Evolutionary conservation across 257 asterid genomes (phyloP).

Genomic region (Solanum bulbocastanum): DNA sequence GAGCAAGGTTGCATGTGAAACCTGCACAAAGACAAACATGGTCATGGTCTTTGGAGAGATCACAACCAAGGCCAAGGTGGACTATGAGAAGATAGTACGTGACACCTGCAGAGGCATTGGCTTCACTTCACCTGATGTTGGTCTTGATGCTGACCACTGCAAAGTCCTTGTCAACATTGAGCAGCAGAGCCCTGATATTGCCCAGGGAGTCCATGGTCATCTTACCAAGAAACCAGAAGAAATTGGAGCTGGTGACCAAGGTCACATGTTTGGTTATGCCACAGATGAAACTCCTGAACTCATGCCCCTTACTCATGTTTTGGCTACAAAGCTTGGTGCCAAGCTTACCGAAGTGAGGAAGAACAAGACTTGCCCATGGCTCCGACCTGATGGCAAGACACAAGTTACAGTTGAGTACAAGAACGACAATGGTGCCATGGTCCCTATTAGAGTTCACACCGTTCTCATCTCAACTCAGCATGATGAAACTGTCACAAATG

Average conservation of each 20-base stretch:
- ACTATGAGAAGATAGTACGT: conserved; percentile 62
- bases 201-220: conserved; percentile 64
- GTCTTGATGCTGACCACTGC: conserved; percentile 64
- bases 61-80: conserved; percentile 49
- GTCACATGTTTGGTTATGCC: conserved; percentile 76
- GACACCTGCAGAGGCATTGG: conserved; percentile 65
- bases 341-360: conserved; percentile 55
- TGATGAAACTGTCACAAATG: conserved; percentile 49
- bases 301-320: conserved; percentile 65
- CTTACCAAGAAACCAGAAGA: conserved; percentile 66
- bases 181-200: conserved; percentile 66
- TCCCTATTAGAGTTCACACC: conserved; percentile 57
- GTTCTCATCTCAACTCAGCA: conserved; percentile 70
- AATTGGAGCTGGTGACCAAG: conserved; percentile 73
- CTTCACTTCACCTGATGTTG: conserved; percentile 50
- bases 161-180: conserved; percentile 57
- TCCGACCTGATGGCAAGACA: conserved; percentile 67
- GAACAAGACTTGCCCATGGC: conserved; percentile 54
- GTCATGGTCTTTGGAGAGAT: conserved; percentile 66
- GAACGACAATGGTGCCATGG: conserved; percentile 59
- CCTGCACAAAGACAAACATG: conserved; percentile 57
- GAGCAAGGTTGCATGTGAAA: conserved; percentile 67
- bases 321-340: conserved; percentile 64
- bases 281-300: conserved; percentile 71
- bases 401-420: conserved; percentile 64